Percentiles rank a stretch among this genome's conserved stretches.
Conservation (phyloP, 805 yeast species). For the Yamadazyma philogaea region DNA sequence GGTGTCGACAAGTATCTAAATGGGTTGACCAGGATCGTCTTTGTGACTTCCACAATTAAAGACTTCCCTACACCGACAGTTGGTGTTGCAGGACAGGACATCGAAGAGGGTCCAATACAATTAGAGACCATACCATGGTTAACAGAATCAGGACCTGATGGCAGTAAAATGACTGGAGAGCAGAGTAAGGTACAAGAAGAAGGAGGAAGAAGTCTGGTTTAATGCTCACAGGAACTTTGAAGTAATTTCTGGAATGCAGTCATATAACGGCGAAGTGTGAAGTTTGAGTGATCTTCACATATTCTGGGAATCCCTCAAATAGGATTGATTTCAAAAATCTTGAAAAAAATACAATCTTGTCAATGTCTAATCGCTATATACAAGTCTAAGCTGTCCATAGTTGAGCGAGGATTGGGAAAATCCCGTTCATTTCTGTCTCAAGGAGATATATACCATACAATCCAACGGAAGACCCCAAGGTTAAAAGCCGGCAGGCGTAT, state of each 20-base stretch:
- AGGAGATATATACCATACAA: conserved; percentile 79
- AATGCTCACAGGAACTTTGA: too few species aligned
- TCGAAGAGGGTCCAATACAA: conserved; percentile 12
- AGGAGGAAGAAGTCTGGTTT: conserved; percentile 4
- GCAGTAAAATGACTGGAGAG: not conserved
- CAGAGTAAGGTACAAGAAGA: not conserved
- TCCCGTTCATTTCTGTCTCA: conserved; percentile 77
- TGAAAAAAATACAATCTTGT: too few species aligned
- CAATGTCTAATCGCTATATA: conserved; percentile 2
- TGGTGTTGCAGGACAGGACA: conserved; percentile 1
- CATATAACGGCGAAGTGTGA: too few species aligned
- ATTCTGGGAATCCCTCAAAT: too few species aligned
- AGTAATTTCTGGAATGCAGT: too few species aligned
- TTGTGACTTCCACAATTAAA: conserved; percentile 27
- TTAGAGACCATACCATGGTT: conserved; percentile 32
- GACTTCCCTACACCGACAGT: conserved; percentile 23
- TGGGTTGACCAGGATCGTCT: conserved; percentile 34
- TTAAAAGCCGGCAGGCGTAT: conserved; percentile 63
- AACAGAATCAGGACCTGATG: conserved; percentile 10
- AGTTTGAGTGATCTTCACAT: too few species aligned
- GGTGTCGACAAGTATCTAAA: conserved; percentile 43
- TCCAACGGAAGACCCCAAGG: conserved; percentile 67
- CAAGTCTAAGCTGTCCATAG: conserved; percentile 53
- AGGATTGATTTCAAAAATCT: too few species aligned
- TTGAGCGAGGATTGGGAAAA: conserved; percentile 59